phyloP scores from a whole-genome alignment of 148 eudicot species.

The Chenopodium formosanum region DNA sequence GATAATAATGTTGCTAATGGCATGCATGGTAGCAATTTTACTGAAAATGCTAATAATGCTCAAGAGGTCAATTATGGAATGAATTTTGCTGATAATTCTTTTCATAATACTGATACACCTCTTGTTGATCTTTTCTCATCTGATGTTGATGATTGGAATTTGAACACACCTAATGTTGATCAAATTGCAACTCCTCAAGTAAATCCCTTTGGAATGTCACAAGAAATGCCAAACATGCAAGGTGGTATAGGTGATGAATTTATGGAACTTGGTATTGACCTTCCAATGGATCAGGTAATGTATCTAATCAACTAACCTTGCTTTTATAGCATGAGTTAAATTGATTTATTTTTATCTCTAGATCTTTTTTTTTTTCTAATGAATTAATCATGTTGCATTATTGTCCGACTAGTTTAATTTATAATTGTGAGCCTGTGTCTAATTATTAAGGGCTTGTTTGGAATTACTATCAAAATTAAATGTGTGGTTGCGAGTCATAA shows the following conservation, averaged over 20 bases:
- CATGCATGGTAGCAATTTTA: not conserved
- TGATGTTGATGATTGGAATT: not conserved
- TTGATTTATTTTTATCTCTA: too few relatives aligned
- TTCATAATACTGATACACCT: not conserved
- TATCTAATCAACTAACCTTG: not conserved
- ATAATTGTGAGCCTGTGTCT: too few relatives aligned
- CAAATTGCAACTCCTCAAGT: not conserved
- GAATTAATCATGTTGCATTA: too few relatives aligned
- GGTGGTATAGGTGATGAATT: constrained; percentile 6
- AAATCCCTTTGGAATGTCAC: constrained; percentile 8
- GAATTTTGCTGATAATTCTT: not conserved
- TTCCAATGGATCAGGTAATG: constrained; percentile 12
- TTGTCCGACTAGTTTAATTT: too few relatives aligned
- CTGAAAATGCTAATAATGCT: not conserved
- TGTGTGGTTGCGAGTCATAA: too few relatives aligned
- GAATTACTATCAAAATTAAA: too few relatives aligned
- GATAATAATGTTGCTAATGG: not conserved
- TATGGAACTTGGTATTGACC: constrained; percentile 4
- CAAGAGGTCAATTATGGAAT: not conserved
- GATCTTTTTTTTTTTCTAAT: too few relatives aligned
- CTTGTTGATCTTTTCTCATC: not conserved
- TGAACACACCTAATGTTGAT: not conserved
- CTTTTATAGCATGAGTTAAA: too few relatives aligned
- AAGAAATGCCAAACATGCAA: constrained; percentile 7
- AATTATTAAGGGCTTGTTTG: too few relatives aligned